A percentile compares a stretch with the other conserved stretches of the same genome.
phyloP scores from a whole-genome alignment of 1,139 yeast species.

The Yamadazyma taylorii region DNA sequence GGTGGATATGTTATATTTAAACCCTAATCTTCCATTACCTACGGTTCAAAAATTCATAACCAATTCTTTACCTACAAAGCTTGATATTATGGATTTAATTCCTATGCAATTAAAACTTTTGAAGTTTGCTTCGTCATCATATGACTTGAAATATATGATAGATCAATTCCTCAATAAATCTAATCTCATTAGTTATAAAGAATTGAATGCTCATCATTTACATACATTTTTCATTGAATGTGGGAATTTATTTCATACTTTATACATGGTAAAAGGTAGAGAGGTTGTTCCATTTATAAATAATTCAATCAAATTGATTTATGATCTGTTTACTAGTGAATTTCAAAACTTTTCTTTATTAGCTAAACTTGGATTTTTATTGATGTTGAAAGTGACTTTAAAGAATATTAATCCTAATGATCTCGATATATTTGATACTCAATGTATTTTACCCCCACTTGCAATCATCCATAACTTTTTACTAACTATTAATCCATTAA shows the following conservation, averaged over 20 bases:
- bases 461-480: constrained; percentile 11
- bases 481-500: constrained; percentile 28
- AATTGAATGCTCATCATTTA: not conserved
- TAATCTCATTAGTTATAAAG: not conserved
- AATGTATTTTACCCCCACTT: constrained; percentile 8
- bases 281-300: not conserved
- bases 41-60: not conserved
- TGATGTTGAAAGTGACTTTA: constrained; percentile 6
- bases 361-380: constrained; percentile 7
- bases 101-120: not conserved
- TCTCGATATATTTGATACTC: constrained; percentile 3
- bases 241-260: not conserved
- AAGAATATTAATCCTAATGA: not conserved
- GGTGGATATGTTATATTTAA: not conserved
- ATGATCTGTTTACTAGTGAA: not conserved
- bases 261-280: not conserved
- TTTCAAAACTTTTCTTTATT: not conserved
- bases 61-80: not conserved
- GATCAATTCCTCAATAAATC: not conserved
- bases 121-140: not conserved
- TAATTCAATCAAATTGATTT: not conserved
- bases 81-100: not conserved
- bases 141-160: not conserved
- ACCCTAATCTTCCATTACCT: not conserved
- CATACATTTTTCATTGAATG: not conserved